These are phyloP conservation scores for Candida sanyaensis DNA, from an alignment of 1,139 yeast species.

Conservation along the genomic window DNA sequence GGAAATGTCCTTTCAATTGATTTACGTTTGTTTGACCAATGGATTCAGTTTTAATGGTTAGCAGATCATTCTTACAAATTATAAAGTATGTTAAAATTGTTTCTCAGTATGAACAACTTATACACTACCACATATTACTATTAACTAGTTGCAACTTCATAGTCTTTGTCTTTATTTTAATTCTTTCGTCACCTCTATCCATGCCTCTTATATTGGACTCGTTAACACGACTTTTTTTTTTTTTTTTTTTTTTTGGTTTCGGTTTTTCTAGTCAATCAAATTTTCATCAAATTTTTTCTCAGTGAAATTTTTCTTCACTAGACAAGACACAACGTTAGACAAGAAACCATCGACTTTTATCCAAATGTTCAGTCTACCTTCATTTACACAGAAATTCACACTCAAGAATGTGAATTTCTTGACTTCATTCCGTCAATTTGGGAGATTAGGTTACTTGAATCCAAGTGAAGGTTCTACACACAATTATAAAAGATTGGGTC, in stretches of 20 bases:
- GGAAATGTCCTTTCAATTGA: too few relatives aligned
- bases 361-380: conserved; percentile 11
- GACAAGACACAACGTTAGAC: neutral
- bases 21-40: too few relatives aligned
- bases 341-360: neutral
- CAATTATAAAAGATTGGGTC: conserved; percentile 74
- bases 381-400: conserved; percentile 1
- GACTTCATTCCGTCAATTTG: conserved; percentile 18
- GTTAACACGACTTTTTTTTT: neutral
- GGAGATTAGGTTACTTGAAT: conserved; percentile 38
- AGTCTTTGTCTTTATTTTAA: too few relatives aligned
- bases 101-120: too few relatives aligned
- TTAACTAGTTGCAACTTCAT: too few relatives aligned
- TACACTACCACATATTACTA: too few relatives aligned
- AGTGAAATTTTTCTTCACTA: neutral
- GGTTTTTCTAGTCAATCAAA: neutral
- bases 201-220: too few relatives aligned
- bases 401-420: conserved; percentile 1
- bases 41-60: too few relatives aligned
- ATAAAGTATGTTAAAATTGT: too few relatives aligned
- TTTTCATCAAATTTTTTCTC: conserved; percentile 2
- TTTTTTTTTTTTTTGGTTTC: too few relatives aligned
- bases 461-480: conserved; percentile 45
- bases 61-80: too few relatives aligned
- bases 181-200: too few relatives aligned